Evolutionary conservation across 306 rosid genomes (phyloP).

Genomic region (Cicer bijugum): DNA sequence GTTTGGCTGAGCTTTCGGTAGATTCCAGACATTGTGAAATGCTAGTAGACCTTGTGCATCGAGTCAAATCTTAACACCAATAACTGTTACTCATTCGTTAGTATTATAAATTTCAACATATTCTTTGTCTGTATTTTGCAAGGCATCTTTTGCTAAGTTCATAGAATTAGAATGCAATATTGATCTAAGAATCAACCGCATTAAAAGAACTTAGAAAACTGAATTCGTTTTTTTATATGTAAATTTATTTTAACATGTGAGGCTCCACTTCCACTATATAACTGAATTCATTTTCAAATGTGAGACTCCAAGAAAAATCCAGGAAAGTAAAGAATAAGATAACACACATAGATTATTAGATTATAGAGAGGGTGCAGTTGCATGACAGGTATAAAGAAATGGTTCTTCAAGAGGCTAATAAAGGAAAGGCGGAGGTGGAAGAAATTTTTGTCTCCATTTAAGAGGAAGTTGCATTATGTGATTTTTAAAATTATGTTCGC

Average conservation of each 20-base stretch:
- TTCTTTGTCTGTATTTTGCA: background rate
- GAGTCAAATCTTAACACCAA: background rate
- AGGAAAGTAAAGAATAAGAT: background rate
- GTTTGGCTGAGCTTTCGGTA: conserved; percentile 21
- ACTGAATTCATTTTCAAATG: background rate
- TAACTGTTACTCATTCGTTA: background rate
- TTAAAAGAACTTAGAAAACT: background rate
- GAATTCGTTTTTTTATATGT: background rate
- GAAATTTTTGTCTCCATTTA: conserved; percentile 55
- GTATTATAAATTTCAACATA: background rate
- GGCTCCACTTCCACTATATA: conserved; percentile 33
- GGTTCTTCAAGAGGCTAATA: conserved; percentile 61
- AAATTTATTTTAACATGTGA: background rate
- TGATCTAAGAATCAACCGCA: conserved; percentile 9
- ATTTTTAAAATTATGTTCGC: conserved; percentile 61
- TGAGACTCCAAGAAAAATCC: conserved; percentile 2
- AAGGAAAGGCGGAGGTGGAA: conserved; percentile 52
- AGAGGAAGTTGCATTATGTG: conserved; percentile 52
- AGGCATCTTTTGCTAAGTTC: conserved; percentile 37
- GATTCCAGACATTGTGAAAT: background rate
- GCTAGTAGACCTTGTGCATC: background rate
- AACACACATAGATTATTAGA: background rate
- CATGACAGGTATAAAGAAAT: conserved; percentile 51
- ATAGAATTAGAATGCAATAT: conserved; percentile 17
- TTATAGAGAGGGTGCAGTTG: background rate